Percentiles rank a stretch among this genome's conserved stretches.
Evolutionary conservation across 371 early-diverging fungal genomes (phyloP).

Genomic region (Catenaria anguillulae): DNA sequence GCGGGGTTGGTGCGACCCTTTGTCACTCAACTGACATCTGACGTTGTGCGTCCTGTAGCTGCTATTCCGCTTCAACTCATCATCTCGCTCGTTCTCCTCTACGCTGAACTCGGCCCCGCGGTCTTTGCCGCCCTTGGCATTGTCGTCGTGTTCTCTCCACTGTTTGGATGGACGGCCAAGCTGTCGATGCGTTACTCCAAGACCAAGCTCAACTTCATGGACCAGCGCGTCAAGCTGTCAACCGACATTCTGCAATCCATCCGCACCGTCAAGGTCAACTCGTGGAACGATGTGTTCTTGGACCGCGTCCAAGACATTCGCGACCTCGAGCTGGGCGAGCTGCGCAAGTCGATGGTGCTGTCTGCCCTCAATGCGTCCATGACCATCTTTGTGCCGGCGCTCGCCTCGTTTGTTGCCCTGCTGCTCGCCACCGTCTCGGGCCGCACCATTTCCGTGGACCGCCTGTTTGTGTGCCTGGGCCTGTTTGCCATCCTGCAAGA

Average conservation of each 20-base stretch:
- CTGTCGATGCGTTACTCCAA: constrained; percentile 57
- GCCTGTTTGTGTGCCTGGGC: constrained; percentile 66
- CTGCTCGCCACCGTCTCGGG: constrained; percentile 46
- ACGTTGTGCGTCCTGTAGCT: too few species aligned
- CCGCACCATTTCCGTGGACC: constrained; percentile 49
- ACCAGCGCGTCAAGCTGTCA: constrained; percentile 52
- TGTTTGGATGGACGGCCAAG: constrained; percentile 38
- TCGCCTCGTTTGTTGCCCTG: constrained; percentile 71
- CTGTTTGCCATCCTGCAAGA: neutral
- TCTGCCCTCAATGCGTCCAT: constrained; percentile 37
- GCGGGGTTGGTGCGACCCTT: too few species aligned
- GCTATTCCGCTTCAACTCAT: constrained; percentile 61
- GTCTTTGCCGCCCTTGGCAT: constrained; percentile 73
- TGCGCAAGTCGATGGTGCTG: neutral
- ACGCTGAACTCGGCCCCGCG: constrained; percentile 63
- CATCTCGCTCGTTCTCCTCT: constrained; percentile 59
- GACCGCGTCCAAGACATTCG: neutral
- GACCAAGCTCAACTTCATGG: constrained; percentile 79
- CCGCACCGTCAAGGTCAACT: constrained; percentile 76
- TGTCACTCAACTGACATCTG: too few species aligned
- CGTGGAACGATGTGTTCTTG: constrained; percentile 10
- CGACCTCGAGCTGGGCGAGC: neutral
- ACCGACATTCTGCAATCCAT: constrained; percentile 86
- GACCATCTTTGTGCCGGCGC: constrained; percentile 64
- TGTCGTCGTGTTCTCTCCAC: constrained; percentile 57